Evolutionary conservation across 164 flowering plant species (phyloP), one percentile per base, ranked within the genome.

Genomic region (Magnolia changhungtana): DNA sequence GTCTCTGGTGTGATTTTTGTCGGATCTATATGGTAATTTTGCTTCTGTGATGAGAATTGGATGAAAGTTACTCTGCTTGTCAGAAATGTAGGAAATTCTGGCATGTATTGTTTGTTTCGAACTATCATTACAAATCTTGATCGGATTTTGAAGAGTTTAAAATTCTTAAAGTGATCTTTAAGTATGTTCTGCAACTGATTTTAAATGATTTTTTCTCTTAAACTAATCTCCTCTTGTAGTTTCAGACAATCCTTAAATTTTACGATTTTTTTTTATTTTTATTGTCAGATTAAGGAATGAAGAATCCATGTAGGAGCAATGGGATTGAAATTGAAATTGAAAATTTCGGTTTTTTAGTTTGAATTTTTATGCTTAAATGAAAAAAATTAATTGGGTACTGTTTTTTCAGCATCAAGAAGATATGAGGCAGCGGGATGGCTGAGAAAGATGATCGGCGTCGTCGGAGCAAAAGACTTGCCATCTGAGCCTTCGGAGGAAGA

Each of bases 401-500:
- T 68, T 61, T 73, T n/a, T 74, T 78, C 77, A 95, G 98, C 90
- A 24, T 76, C 79, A 21, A 89, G 98, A 80, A 87, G 98, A 79
- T 78, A 90, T 79, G 96, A 92, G 74, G 98, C 91, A 0, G 94
- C 95, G 0, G 85, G 87, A 4, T 95, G 98, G 98, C 85, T 95
- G 69, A 87, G 92, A 77, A 90, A 89, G 79, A 87, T 85, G 88
- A 87, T 87, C 13, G 98, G 96, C 31, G 88, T 92, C 20, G 91
- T 90, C 16, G 91, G 86, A 21, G 93, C 90, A 3, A 94, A 81
- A 83, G 97, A 92, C 84, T 88, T 95, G 82, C 95, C 98, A 0
- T 90, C 91, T 0, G 95, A 92, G 83, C 98, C 97, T 23, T 88
- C 97, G 0, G 98, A 92, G 80, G 96, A 95, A 74, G 97, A 91